Percentiles rank a stretch among this genome's conserved stretches.
These are phyloP conservation scores for Magnolia officinalis DNA, from an alignment of 164 flowering plant genomes.

Conservation along the genomic window DNA sequence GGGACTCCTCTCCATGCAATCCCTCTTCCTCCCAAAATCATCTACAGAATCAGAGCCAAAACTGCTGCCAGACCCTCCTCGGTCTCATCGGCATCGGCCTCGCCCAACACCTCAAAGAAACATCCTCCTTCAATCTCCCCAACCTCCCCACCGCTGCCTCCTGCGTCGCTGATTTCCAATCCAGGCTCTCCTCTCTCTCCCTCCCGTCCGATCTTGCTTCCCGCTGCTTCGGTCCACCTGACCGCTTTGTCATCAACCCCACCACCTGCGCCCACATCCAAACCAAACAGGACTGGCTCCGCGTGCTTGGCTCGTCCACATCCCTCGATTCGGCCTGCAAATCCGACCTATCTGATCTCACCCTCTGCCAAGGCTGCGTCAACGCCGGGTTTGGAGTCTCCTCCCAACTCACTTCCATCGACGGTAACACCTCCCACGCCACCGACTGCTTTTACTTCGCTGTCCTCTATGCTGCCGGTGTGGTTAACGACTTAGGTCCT, in stretches of 20 bases:
- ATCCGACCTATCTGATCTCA: conserved; percentile 41
- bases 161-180: conserved; percentile 43
- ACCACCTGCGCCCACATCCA: conserved; percentile 46
- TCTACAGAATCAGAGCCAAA: background rate
- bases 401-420: conserved; percentile 30
- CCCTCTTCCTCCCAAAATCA: conserved; percentile 4
- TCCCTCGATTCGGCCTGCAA: conserved; percentile 42
- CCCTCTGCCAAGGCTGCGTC: conserved; percentile 53
- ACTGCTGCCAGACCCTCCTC: conserved; percentile 47
- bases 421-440: conserved; percentile 47
- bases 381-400: conserved; percentile 46
- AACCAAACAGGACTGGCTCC: conserved; percentile 48
- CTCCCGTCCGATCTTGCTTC: conserved; percentile 33
- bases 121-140: conserved; percentile 44
- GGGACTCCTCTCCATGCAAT: conserved; percentile 46
- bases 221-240: conserved; percentile 38
- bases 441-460: conserved; percentile 54
- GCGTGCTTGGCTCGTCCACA: conserved; percentile 37
- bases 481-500: conserved; percentile 60
- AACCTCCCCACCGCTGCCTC: conserved; percentile 32
- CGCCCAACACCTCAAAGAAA: conserved; percentile 44
- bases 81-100: conserved; percentile 48
- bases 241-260: conserved; percentile 36
- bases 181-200: conserved; percentile 36
- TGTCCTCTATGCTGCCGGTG: conserved; percentile 67